Base-by-base conservation (phyloP, 1,284 basidiomycete genomes). In the Cerioporus squamosus region DNA sequence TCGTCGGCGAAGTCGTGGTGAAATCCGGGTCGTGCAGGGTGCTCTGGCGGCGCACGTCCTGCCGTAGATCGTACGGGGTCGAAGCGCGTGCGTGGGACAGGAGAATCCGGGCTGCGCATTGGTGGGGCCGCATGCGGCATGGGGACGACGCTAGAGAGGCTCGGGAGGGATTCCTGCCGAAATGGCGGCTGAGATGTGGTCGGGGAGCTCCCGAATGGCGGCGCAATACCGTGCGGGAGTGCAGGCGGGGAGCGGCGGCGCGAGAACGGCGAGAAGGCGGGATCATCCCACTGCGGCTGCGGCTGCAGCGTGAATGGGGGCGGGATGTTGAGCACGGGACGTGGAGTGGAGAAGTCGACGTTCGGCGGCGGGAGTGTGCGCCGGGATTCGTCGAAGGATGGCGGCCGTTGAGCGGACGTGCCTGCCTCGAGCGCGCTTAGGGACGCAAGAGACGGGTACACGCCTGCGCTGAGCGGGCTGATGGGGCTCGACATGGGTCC, bases 231-330 rank as follows among this genome's bases (percentile, higher is more conserved):
- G 15, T 53, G 60, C 20, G 54, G 61, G n/a, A n/a, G 49, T 12
- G 46, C 51, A 24, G 66, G 52, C 4, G 68, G 61, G 22, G 64
- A 60, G 50, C 63, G 52, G 38, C 66, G 66, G 43, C 67, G 65
- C 23, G 63, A 64, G 57, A 64, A 73, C 36, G 71, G 71, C 39
- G 71, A 73, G 56, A 73, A 71, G 12, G 69, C 66, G 48, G n/a
- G 66, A 59, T 73, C 71, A 55, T 86, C 82, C 85, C 86, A 88
- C 51, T 83, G 84, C 3, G 86, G 86, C 56, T 73, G 75, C 3
- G 87, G 86, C 67, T 88, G 84, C n/a, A 89, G 74, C 18, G 84
- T 81, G 63, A 84, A 87, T 9, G 86, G 85, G 20, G 86, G 86
- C 8, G 85, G 82, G 50, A 88, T 72, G 55, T 67, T 64, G 57